phyloP scores from a whole-genome alignment of 2,329 filamentous ascomycete species.

The Fusarium virguliforme region DNA sequence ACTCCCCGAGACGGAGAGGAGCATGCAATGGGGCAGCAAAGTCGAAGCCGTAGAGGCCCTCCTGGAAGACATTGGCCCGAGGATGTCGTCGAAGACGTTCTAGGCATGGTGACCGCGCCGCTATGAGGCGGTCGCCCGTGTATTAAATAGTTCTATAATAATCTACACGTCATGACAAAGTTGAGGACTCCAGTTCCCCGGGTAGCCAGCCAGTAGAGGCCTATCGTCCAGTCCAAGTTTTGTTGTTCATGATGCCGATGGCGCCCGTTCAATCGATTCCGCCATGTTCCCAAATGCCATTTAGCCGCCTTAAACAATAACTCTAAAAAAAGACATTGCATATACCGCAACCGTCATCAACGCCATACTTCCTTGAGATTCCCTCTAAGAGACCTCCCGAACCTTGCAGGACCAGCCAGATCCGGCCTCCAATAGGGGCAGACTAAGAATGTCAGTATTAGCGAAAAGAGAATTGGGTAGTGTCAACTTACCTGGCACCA shows the following conservation, averaged over 20 bases:
- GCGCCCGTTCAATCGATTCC: constrained; percentile 33
- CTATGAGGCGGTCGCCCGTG: constrained; percentile 48
- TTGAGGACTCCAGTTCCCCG: constrained; percentile 42
- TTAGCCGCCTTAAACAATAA: constrained; percentile 39
- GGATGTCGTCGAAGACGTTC: constrained; percentile 76
- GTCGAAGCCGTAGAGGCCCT: constrained; percentile 77
- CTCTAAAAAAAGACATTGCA: constrained; percentile 45
- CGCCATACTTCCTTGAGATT: constrained; percentile 43
- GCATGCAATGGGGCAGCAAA: constrained; percentile 93
- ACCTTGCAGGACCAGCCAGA: constrained; percentile 95
- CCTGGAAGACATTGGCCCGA: constrained; percentile 74
- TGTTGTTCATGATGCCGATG: constrained; percentile 40
- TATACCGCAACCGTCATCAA: constrained; percentile 46
- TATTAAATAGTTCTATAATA: constrained; percentile 53
- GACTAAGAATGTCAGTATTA: constrained; percentile 65
- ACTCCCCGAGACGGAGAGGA: constrained; percentile 81
- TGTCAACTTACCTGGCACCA: constrained; percentile 83
- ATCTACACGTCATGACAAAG: constrained; percentile 45
- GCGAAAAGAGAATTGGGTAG: background rate
- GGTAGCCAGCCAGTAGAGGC: constrained; percentile 32
- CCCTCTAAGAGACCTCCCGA: constrained; percentile 76
- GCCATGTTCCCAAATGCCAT: constrained; percentile 49
- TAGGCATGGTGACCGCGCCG: constrained; percentile 71
- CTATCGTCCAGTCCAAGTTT: constrained; percentile 38
- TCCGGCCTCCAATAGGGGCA: constrained; percentile 84